phyloP scores from a whole-genome alignment of 2,329 filamentous ascomycete species.

The Aplosporella prunicola region DNA sequence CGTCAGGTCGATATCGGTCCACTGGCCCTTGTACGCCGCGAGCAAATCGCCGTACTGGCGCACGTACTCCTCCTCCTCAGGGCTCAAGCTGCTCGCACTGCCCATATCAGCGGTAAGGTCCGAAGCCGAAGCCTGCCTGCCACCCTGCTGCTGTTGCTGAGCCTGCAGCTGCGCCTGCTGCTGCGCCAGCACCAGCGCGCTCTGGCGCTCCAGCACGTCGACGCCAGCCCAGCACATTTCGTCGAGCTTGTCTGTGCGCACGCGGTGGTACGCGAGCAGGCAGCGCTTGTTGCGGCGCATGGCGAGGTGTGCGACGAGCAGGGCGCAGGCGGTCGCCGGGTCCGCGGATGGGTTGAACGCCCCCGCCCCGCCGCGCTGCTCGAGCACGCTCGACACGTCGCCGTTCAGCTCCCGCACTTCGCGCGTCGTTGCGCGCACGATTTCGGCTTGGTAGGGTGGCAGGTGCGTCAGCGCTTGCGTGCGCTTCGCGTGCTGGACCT shows the following conservation, averaged over 20 bases:
- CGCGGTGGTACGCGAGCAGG: constrained; percentile 85
- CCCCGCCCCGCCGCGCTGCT: constrained; percentile 42
- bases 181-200: constrained; percentile 51
- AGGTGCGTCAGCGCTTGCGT: constrained; percentile 78
- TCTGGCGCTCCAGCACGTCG: constrained; percentile 63
- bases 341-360: constrained; percentile 78
- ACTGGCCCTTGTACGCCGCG: constrained; percentile 95
- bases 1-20: constrained; percentile 95
- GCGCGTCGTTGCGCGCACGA: constrained; percentile 76
- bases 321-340: constrained; percentile 73
- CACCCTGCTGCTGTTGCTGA: constrained; percentile 32
- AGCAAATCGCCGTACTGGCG: constrained; percentile 84
- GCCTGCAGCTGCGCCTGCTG: constrained; percentile 21
- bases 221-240: constrained; percentile 86
- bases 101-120: constrained; percentile 39
- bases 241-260: constrained; percentile 82
- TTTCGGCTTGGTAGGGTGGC: constrained; percentile 84
- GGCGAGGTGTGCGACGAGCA: constrained; percentile 87
- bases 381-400: constrained; percentile 72
- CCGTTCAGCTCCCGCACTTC: constrained; percentile 91
- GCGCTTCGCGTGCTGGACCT: constrained; percentile 95
- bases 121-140: constrained; percentile 19
- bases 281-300: constrained; percentile 97
- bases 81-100: constrained; percentile 68
- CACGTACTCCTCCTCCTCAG: constrained; percentile 94